A percentile compares a stretch with the other conserved stretches of the same genome.
These are phyloP conservation scores for Antitrichia curtipendula DNA, from an alignment of 225 moss, liverwort and hornwort species.

Conservation along the genomic window DNA sequence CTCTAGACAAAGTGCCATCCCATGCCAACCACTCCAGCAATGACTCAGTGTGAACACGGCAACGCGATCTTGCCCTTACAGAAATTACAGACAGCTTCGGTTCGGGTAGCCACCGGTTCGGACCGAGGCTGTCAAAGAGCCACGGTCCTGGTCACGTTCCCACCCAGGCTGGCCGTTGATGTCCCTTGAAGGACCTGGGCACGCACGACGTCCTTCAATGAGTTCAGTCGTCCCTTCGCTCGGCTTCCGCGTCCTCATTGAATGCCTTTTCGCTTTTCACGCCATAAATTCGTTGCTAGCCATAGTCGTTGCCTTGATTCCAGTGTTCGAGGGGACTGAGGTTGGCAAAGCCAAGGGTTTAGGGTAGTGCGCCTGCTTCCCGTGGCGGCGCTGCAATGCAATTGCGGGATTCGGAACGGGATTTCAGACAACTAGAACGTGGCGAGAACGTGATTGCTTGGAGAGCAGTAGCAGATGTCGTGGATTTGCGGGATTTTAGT, in stretches of 20 bases:
- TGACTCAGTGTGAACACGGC: neutral
- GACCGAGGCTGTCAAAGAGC: neutral
- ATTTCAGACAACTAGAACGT: neutral
- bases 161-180: neutral
- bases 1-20: neutral
- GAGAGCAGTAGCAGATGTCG: neutral
- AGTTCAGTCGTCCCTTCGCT: neutral
- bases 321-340: neutral
- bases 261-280: neutral
- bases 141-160: neutral
- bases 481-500: neutral
- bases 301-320: neutral
- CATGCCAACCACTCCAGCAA: neutral
- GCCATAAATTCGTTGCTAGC: neutral
- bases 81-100: neutral
- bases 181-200: neutral
- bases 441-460: neutral
- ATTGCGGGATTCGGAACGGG: neutral
- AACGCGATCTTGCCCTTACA: neutral
- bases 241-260: neutral
- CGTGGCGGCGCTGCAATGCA: neutral
- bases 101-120: neutral
- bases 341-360: neutral
- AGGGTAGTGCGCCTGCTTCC: neutral
- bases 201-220: neutral